These are phyloP conservation scores for Adansonia digitata DNA, from an alignment of 345 rosid species.

Conservation along the genomic window DNA sequence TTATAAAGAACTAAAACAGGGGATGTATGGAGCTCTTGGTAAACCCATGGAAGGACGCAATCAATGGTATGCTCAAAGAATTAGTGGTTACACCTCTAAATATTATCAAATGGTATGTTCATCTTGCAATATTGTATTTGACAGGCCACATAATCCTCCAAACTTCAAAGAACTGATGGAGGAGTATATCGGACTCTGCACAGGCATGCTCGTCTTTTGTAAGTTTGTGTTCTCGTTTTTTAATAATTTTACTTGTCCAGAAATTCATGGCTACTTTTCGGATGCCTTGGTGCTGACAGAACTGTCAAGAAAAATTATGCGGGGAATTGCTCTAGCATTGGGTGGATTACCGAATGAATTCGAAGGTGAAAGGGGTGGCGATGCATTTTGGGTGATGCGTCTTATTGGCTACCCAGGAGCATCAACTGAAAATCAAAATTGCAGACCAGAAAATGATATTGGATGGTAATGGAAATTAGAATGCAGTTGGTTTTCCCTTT, in stretches of 20 bases:
- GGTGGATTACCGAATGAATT: conserved; percentile 62
- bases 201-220: conserved; percentile 34
- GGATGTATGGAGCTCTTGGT: conserved; percentile 69
- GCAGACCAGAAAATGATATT: conserved; percentile 33
- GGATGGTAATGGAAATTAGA: conserved; percentile 63
- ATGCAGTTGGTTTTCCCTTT: background rate
- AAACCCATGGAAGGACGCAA: conserved; percentile 75
- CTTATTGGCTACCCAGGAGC: conserved; percentile 73
- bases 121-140: conserved; percentile 7
- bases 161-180: conserved; percentile 58
- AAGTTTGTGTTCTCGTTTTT: background rate
- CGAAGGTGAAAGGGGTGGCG: conserved; percentile 68
- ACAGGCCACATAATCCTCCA: conserved; percentile 65
- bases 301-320: conserved; percentile 72
- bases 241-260: background rate
- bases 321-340: conserved; percentile 69
- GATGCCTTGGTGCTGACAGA: conserved; percentile 26
- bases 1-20: conserved; percentile 61
- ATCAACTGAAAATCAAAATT: conserved; percentile 24
- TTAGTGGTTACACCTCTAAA: background rate
- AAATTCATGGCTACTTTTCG: background rate
- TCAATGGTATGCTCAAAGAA: conserved; percentile 50
- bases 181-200: conserved; percentile 63
- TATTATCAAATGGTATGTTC: background rate
- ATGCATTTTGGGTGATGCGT: conserved; percentile 86